A percentile compares a stretch with the other conserved stretches of the same genome.
phyloP scores from a whole-genome alignment of 108 stramenopile genomes.

The Cylindrotheca closterium region DNA sequence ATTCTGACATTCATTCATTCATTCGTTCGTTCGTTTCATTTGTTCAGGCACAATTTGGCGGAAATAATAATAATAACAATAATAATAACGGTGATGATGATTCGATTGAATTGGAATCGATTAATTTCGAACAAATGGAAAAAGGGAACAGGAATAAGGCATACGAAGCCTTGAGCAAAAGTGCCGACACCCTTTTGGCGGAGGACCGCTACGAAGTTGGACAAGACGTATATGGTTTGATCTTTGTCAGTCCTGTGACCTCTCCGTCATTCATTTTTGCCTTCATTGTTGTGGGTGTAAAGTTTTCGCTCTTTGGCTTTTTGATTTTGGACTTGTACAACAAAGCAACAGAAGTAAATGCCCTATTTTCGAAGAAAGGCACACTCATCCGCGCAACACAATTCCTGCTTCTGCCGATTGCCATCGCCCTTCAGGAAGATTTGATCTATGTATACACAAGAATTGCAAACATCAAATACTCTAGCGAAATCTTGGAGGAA shows the following conservation, averaged over 20 bases:
- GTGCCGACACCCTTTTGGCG: neutral
- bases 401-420: slow-evolving; percentile 8
- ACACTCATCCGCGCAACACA: neutral
- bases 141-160: too few relatives aligned
- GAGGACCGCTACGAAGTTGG: neutral
- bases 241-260: neutral
- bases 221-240: slow-evolving; percentile 6
- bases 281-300: neutral
- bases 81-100: too few relatives aligned
- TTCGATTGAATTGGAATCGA: too few relatives aligned
- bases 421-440: slow-evolving; percentile 15
- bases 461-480: slow-evolving; percentile 6
- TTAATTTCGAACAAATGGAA: too few relatives aligned
- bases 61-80: too few relatives aligned
- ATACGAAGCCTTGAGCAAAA: neutral
- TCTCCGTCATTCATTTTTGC: slow-evolving; percentile 1
- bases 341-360: neutral
- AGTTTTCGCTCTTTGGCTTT: neutral
- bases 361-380: neutral
- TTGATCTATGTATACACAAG: slow-evolving; percentile 2
- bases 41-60: too few relatives aligned
- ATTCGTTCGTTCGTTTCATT: too few relatives aligned
- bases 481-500: neutral
- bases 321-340: neutral
- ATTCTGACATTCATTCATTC: too few relatives aligned